phyloP scores from a whole-genome alignment of 2,329 filamentous ascomycete genomes.

The Nothophoma quercina region DNA sequence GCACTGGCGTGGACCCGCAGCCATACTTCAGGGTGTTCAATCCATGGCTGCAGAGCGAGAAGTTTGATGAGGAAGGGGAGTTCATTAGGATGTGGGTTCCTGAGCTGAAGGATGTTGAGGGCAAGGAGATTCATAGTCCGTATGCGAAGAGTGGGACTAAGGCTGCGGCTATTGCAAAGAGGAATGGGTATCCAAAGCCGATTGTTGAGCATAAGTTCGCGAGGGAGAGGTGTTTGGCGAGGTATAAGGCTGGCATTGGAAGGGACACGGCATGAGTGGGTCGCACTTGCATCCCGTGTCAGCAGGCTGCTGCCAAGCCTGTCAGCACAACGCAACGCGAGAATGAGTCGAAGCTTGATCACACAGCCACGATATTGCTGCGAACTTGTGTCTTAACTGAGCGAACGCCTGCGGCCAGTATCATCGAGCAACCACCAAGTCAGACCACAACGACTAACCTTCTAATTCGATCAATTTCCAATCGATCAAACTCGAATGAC shows the following conservation, averaged over 20 bases:
- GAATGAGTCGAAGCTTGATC: background rate
- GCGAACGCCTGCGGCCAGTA: background rate
- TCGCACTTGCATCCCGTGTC: background rate
- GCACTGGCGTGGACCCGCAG: constrained; percentile 81
- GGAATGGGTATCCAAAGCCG: constrained; percentile 74
- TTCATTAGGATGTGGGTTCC: constrained; percentile 87
- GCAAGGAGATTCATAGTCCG: constrained; percentile 80
- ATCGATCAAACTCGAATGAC: too few relatives aligned
- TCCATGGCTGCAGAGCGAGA: constrained; percentile 82
- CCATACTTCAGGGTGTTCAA: constrained; percentile 94
- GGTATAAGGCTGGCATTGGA: constrained; percentile 73
- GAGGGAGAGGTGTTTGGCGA: constrained; percentile 70
- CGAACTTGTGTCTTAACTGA: too few relatives aligned
- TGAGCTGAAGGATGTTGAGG: constrained; percentile 70
- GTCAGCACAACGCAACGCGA: background rate
- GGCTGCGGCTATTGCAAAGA: constrained; percentile 65
- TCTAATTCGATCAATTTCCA: too few relatives aligned
- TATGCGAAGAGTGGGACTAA: constrained; percentile 66
- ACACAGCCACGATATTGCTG: too few relatives aligned
- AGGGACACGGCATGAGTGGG: constrained; percentile 54
- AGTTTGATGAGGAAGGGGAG: constrained; percentile 78
- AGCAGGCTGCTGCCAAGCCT: constrained; percentile 5
- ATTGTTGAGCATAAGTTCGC: constrained; percentile 77
- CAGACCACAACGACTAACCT: too few relatives aligned
- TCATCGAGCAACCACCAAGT: background rate